Percentiles rank a stretch among this genome's conserved stretches.
phyloP scores from a whole-genome alignment of 208 protist species.

The Trypanosoma scelopori region DNA sequence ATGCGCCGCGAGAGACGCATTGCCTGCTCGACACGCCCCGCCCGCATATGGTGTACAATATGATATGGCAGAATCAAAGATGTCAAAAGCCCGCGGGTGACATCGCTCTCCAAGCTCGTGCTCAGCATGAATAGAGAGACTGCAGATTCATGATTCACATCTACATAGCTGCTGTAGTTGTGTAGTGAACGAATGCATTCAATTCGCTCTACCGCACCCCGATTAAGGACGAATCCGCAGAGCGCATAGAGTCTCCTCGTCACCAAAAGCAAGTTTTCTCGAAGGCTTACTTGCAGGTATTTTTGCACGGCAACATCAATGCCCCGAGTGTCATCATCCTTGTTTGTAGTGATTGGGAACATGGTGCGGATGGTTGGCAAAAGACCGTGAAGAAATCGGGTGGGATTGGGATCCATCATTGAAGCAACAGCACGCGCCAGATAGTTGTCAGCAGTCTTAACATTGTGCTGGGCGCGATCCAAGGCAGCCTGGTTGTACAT shows the following conservation, averaged over 20 bases:
- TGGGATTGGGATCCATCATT: conserved; percentile 30
- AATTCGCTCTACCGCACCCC: conserved; percentile 35
- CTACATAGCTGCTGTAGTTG: conserved; percentile 35
- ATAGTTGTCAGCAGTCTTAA: conserved; percentile 33
- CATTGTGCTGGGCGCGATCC: conserved; percentile 21
- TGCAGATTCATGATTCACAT: conserved; percentile 11
- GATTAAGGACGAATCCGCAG: conserved; percentile 36
- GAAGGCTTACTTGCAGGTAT: conserved; percentile 29
- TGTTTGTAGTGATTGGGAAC: conserved; percentile 22
- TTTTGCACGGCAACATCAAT: conserved; percentile 2
- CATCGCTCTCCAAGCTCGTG: conserved; percentile 2
- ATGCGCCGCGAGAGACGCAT: conserved; percentile 16
- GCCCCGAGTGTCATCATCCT: conserved; percentile 15
- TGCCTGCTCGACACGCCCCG: conserved; percentile 6
- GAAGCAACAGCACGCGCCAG: conserved; percentile 43
- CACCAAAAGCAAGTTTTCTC: conserved; percentile 20
- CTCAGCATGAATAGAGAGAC: conserved; percentile 10
- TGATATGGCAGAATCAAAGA: conserved; percentile 26
- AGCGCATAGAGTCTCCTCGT: conserved; percentile 50
- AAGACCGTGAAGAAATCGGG: conserved; percentile 36
- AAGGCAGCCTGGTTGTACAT: conserved; percentile 33
- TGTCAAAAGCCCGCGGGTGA: conserved; percentile 3
- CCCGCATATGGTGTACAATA: conserved; percentile 17
- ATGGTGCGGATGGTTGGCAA: conserved; percentile 33
- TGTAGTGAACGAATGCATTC: conserved; percentile 34